Evolutionary conservation across 1,284 basidiomycete species (phyloP).

Genomic region (Lignosus rhinocerotis): DNA sequence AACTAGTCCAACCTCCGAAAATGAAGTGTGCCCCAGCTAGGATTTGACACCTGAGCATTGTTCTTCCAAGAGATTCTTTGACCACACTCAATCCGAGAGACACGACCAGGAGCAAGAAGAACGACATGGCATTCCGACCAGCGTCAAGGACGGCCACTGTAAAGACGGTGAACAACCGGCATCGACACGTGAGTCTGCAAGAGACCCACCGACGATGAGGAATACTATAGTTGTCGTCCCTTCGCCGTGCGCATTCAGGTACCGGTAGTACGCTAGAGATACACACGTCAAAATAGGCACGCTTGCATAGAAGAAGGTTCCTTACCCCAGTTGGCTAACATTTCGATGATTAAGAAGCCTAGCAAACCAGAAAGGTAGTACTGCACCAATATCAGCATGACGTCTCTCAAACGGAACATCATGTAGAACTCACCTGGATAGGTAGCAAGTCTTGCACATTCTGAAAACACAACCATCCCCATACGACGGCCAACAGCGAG

Average conservation of each 20-base stretch:
- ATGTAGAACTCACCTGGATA: conserved; percentile 66
- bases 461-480: conserved; percentile 86
- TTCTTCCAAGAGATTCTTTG: conserved; percentile 73
- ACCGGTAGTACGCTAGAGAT: conserved; percentile 75
- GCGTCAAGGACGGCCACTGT: conserved; percentile 90
- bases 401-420: no score
- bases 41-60: conserved; percentile 78
- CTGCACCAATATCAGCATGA: conserved; percentile 40
- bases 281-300: not conserved
- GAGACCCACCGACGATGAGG: conserved; percentile 74
- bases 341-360: conserved; percentile 89
- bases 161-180: not conserved
- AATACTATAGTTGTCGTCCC: conserved; percentile 77
- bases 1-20: conserved; percentile 76
- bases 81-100: conserved; percentile 86
- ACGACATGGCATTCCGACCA: conserved; percentile 89
- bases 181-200: not conserved
- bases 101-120: conserved; percentile 94
- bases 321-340: conserved; percentile 86
- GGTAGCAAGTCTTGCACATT: conserved; percentile 84
- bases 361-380: conserved; percentile 95
- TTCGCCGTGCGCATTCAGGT: conserved; percentile 86
- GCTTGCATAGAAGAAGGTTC: not conserved
- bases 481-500: conserved; percentile 63
- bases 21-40: conserved; percentile 86